Base-by-base conservation (phyloP, 768 basidiomycete genomes). In the Phallus indusiatus region DNA sequence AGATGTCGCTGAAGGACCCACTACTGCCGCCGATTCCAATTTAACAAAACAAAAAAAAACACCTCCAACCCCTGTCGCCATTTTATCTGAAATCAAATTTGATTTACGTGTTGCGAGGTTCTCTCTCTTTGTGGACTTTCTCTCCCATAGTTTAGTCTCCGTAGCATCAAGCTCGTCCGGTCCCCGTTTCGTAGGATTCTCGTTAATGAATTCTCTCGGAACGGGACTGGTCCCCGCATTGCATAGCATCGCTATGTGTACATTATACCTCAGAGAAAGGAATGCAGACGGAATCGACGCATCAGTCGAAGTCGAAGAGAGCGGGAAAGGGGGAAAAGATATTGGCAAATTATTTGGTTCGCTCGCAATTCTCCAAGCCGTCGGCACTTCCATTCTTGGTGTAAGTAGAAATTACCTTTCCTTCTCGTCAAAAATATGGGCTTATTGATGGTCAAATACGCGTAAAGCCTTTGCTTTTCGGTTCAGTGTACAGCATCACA, bases 221-320 rank as follows among this genome's bases (percentile, higher is more conserved):
- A 80, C 83, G 1, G 89, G 87, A 3, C 79, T 84, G 14, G 78
- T 80, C 56, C 88, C 89, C 8, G 78, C 85, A 0, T 68, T 81
- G 54, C 84, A 89, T 61, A 87, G 85, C n/a, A 74, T 91, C 9
- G 88, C 86, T 0, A 73, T 90, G 5, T 86, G 81, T 64, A 75
- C 87, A n/a, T 62, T 80, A n/a, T 74, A 60, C n/a, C 59, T 60
- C 16, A 18, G 33, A 42, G 61, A 56, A 10, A 35, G 34, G 21
- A 52, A 59, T 24, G 35, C 33, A 18, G 17, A 48, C 49, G 57
- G 10, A 24, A 34, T 28, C 18, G 59, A 33, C 64, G 47, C 18
- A 17, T 50, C 48, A 18, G 1, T 47, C 18, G 64, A 49, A 17
- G 52, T 51, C 8, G 17, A 60, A 65, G 61, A 57, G 60, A 58